Conservation (phyloP, 2,329 filamentous ascomycete genomes). For the Chaetothyriales sp. region DNA sequence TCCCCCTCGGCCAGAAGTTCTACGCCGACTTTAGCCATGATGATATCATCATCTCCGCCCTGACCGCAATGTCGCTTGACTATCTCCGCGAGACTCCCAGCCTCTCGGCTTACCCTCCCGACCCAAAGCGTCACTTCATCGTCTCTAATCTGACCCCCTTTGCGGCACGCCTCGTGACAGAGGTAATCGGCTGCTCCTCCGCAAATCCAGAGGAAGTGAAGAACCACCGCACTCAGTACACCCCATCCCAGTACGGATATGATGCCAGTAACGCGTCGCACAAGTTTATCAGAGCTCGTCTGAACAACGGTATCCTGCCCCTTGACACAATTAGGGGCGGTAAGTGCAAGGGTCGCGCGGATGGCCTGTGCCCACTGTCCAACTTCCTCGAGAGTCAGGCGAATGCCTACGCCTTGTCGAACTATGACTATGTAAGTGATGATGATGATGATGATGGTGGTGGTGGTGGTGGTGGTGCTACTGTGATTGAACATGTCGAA, state of each 20-base stretch:
- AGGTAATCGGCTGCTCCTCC: constrained; percentile 39
- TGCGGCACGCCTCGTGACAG: constrained; percentile 41
- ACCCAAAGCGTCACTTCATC: constrained; percentile 32
- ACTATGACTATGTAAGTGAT: constrained; percentile 31
- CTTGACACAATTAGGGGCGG: constrained; percentile 37
- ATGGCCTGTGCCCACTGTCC: constrained; percentile 33
- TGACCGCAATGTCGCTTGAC: constrained; percentile 41
- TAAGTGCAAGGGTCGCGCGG: constrained; percentile 28
- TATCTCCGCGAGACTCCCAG: constrained; percentile 39
- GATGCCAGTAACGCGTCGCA: constrained; percentile 27
- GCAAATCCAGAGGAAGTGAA: constrained; percentile 27
- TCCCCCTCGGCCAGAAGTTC: constrained; percentile 36
- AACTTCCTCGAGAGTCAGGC: constrained; percentile 32
- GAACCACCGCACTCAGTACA: constrained; percentile 26
- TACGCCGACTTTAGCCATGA: constrained; percentile 43
- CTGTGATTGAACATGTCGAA: background rate
- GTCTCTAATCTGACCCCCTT: constrained; percentile 42
- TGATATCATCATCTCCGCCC: constrained; percentile 37
- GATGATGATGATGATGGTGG: background rate
- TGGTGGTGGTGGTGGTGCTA: background rate
- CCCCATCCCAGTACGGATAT: constrained; percentile 34
- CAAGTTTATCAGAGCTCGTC: constrained; percentile 38
- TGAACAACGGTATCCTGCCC: constrained; percentile 38
- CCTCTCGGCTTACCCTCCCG: constrained; percentile 25
- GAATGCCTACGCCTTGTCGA: constrained; percentile 26